phyloP scores from a whole-genome alignment of 169 alveolate species.

The Perkinsus olseni region DNA sequence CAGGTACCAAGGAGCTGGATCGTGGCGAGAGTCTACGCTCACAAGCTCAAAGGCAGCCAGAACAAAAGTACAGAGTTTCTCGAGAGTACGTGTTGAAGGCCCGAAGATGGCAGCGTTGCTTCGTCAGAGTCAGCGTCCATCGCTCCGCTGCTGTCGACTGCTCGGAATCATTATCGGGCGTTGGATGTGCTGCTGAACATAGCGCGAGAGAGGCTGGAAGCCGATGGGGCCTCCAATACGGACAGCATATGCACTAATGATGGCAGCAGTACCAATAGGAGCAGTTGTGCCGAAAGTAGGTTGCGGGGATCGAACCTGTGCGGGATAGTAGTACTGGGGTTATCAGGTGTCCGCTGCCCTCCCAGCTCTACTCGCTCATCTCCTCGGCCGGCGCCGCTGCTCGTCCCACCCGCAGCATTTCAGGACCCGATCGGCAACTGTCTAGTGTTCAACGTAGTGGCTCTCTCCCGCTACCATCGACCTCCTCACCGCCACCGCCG shows the following conservation, averaged over 20 bases:
- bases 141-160: background rate
- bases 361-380: background rate
- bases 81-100: background rate
- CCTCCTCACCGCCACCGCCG: background rate
- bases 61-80: background rate
- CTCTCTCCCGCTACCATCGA: background rate
- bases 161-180: background rate
- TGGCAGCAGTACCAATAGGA: background rate
- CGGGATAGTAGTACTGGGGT: background rate
- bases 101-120: too few species aligned
- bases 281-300: background rate
- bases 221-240: background rate
- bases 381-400: background rate
- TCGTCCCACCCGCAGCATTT: background rate
- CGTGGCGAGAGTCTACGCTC: background rate
- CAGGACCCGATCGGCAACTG: background rate
- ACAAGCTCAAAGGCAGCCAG: background rate
- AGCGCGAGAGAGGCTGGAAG: background rate
- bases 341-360: background rate
- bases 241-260: background rate
- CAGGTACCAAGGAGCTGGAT: background rate
- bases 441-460: background rate
- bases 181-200: background rate
- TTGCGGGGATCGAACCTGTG: background rate
- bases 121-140: background rate